Evolutionary conservation across 2,329 filamentous ascomycete species (phyloP), one percentile per base, ranked within the genome.

Genomic region (Colletotrichum sp.): DNA sequence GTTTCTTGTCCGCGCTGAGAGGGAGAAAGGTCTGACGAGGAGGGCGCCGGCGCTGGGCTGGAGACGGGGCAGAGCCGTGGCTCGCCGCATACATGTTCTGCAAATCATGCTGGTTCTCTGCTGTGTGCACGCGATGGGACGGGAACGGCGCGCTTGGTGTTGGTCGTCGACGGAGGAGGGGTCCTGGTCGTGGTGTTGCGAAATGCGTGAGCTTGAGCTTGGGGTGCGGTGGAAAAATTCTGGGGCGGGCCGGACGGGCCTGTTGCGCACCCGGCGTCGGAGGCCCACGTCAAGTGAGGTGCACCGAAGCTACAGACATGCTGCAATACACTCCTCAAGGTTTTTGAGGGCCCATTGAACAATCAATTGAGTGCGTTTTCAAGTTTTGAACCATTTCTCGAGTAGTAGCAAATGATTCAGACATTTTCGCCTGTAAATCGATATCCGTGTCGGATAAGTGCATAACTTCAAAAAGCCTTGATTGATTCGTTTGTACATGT

Each of bases 71-170:
- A 83, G 78, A 75, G 83, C 80, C 73, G 87, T 84, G 74, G 85
- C 86, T 77, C 85, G 84, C 77, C 88, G 88, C 68, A 92, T 84
- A 82, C 91, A 93, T 78, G 85, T 80, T 77, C 83, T 82, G 81
- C 86, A 87, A 77, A 87, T 83, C 86, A 87, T 87, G 18, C 24
- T 70, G 48, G 39, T 13, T 52, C 43, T 52, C 43, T 52, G 43
- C 14, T 65, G 32, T 64, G 39, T 59, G 55, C 10, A 30, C 9
- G 32, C 43, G 28, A 30, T 21, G 28, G 34, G 28, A 52, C 28
- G 61, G 24, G 30, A 64, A 24, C 24, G 60, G 13, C 14, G 59
- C 36, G 70, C n/a, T 63, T 30, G 43, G 18, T 14, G 2, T n/a
- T 69, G 60, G 39, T 59, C 30, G 55, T 67, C 18, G 32, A 65